A percentile compares a stretch with the other conserved stretches of the same genome.
These are phyloP conservation scores for Plasmodium sp. DNA, from an alignment of 169 alveolate species.

Conservation along the genomic window DNA sequence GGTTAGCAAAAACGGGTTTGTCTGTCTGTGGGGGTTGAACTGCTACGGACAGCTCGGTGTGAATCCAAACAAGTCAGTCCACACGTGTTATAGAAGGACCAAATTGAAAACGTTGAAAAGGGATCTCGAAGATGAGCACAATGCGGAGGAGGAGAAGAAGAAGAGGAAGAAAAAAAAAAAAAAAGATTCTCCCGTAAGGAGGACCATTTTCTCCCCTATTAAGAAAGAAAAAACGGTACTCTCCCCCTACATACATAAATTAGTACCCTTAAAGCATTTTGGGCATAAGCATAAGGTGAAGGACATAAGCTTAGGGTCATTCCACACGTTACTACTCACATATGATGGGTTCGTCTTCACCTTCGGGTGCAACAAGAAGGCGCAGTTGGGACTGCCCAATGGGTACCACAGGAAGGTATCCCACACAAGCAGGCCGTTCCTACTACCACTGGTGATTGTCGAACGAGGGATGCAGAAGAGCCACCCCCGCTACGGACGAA, in stretches of 20 bases:
- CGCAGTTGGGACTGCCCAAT: slow-evolving; percentile 34
- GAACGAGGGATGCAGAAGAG: not conserved
- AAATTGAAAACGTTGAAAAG: not conserved
- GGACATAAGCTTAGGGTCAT: slow-evolving; percentile 43
- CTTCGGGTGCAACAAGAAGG: slow-evolving; percentile 54
- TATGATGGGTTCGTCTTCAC: slow-evolving; percentile 55
- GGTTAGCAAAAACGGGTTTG: slow-evolving; percentile 48
- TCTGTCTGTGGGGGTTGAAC: slow-evolving; percentile 59
- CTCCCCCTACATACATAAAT: slow-evolving; percentile 54
- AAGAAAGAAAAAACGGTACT: not conserved
- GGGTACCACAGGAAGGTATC: slow-evolving; percentile 23
- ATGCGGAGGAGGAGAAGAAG: not conserved
- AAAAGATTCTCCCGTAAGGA: not conserved
- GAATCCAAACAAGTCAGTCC: slow-evolving; percentile 22
- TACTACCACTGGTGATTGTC: slow-evolving; percentile 5
- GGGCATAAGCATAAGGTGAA: slow-evolving; percentile 58
- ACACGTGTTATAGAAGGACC: slow-evolving; percentile 20
- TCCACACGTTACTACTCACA: slow-evolving; percentile 35
- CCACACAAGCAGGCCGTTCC: slow-evolving; percentile 65
- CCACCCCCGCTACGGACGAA: not conserved
- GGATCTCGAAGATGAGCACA: not conserved
- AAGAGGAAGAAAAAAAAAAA: not conserved
- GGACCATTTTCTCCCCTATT: not conserved
- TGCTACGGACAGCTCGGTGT: slow-evolving; percentile 50
- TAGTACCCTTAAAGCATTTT: slow-evolving; percentile 27